Percentiles rank a stretch among this genome's conserved stretches.
Conservation (phyloP, 169 alveolate genomes). For the Plasmodium berghei region DNA sequence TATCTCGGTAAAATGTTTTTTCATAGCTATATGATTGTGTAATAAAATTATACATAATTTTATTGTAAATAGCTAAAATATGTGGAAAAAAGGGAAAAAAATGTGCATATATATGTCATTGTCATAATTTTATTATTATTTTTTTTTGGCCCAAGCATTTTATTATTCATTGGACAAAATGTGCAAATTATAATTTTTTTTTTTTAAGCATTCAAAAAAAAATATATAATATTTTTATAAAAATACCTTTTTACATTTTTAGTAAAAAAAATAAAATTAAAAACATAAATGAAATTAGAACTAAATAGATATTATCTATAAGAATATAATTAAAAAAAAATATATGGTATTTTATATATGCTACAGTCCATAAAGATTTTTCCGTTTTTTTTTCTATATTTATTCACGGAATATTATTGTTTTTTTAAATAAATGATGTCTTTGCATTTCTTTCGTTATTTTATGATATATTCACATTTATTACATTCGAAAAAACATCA, state of each 20-base stretch:
- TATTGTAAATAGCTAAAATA: slow-evolving; percentile 48
- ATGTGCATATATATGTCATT: slow-evolving; percentile 34
- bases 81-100: slow-evolving; percentile 16
- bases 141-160: slow-evolving; percentile 17
- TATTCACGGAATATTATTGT: neutral
- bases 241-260: slow-evolving; percentile 15
- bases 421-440: slow-evolving; percentile 45
- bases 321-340: slow-evolving; percentile 11
- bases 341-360: slow-evolving; percentile 12
- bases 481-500: slow-evolving; percentile 20
- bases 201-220: neutral
- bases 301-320: slow-evolving; percentile 48
- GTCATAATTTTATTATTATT: slow-evolving; percentile 39
- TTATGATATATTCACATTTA: slow-evolving; percentile 7
- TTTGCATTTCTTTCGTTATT: slow-evolving; percentile 5
- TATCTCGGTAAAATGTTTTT: neutral
- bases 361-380: slow-evolving; percentile 11
- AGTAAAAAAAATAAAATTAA: slow-evolving; percentile 20
- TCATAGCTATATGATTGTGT: neutral
- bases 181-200: slow-evolving; percentile 46
- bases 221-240: neutral
- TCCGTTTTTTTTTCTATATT: slow-evolving; percentile 9
- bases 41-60: slow-evolving; percentile 3
- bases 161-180: slow-evolving; percentile 28
- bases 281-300: slow-evolving; percentile 29